phyloP scores from a whole-genome alignment of 352 stramenopile species.

The Phytophthora constricta region DNA sequence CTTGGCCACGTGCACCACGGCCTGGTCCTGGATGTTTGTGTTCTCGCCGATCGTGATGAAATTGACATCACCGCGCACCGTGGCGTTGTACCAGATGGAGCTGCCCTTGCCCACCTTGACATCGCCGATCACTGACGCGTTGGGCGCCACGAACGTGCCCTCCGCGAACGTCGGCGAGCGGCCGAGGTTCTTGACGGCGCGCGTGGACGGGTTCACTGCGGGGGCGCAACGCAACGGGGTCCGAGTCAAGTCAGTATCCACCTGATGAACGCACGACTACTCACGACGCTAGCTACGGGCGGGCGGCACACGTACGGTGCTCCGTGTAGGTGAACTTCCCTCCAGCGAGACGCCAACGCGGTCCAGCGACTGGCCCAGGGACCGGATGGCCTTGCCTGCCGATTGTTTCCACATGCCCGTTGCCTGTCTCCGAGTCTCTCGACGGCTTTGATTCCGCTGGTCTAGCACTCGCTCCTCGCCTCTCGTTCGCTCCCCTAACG shows the following conservation, averaged over 20 bases:
- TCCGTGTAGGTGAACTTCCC: constrained; percentile 87
- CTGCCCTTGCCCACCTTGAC: constrained; percentile 91
- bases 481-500: constrained; percentile 25
- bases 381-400: constrained; percentile 85
- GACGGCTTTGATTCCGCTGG: constrained; percentile 44
- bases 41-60: constrained; percentile 94
- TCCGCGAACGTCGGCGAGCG: constrained; percentile 64
- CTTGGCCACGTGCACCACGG: constrained; percentile 94
- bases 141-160: constrained; percentile 90
- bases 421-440: too few species aligned
- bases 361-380: constrained; percentile 87
- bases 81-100: constrained; percentile 94
- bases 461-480: constrained; percentile 30
- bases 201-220: constrained; percentile 85
- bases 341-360: constrained; percentile 84
- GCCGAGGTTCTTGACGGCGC: constrained; percentile 74
- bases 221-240: not conserved
- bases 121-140: constrained; percentile 93
- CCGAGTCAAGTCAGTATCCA: not conserved
- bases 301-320: constrained; percentile 68
- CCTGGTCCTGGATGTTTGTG: constrained; percentile 94
- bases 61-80: constrained; percentile 92
- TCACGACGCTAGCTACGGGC: too few species aligned
- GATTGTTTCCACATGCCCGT: constrained; percentile 68
- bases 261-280: too few species aligned